Percentiles rank a stretch among this genome's conserved stretches.
phyloP scores from a whole-genome alignment of 768 basidiomycete species.

The Pholiota molesta region DNA sequence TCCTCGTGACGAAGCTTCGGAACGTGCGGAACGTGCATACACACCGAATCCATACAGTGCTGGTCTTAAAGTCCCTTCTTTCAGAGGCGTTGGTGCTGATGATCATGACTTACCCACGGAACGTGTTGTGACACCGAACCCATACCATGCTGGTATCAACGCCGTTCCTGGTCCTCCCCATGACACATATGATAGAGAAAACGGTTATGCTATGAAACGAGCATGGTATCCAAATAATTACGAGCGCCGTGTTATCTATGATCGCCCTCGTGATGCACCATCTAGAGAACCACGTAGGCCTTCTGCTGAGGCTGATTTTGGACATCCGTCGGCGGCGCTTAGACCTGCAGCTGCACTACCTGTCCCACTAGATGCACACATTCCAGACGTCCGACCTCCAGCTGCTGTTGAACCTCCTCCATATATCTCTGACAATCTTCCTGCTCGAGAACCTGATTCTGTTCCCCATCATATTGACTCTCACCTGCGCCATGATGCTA shows the following conservation, averaged over 20 bases:
- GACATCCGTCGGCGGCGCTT: neutral
- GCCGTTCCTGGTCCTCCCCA: neutral
- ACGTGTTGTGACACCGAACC: neutral
- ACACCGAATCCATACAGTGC: too few species aligned
- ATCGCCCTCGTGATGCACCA: constrained; percentile 10
- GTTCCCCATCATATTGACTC: constrained; percentile 19
- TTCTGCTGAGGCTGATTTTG: constrained; percentile 1
- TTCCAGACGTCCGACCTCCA: constrained; percentile 5
- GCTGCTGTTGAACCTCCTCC: constrained; percentile 5
- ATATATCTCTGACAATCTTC: constrained; percentile 12
- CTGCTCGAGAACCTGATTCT: constrained; percentile 12
- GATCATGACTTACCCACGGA: neutral
- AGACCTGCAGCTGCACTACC: constrained; percentile 16
- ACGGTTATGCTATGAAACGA: neutral
- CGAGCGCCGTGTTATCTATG: constrained; percentile 11
- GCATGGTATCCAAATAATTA: constrained; percentile 12
- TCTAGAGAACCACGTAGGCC: constrained; percentile 14
- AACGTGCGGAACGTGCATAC: too few species aligned
- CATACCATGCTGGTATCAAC: neutral
- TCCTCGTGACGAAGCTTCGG: too few species aligned
- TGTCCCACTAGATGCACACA: constrained; percentile 13
- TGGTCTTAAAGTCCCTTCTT: too few species aligned
- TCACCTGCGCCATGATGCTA: constrained; percentile 17
- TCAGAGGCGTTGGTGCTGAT: neutral
- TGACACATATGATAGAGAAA: neutral